Evolutionary conservation across 352 stramenopile species (phyloP).

Genomic region (Globisporangium carolinianum): DNA sequence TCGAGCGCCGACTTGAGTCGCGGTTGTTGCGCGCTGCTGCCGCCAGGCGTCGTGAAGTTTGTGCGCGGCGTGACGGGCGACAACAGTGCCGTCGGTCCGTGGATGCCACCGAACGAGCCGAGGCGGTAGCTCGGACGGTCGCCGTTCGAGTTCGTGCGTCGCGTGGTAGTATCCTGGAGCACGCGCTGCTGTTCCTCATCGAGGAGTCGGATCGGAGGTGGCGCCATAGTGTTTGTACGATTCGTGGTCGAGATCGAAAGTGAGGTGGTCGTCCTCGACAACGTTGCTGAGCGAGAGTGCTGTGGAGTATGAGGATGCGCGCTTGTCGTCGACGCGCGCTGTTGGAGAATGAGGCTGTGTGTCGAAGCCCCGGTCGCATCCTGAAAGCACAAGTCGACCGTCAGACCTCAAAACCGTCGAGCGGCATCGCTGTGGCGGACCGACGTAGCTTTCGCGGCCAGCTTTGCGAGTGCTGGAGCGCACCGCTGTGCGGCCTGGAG

Average conservation of each 20-base stretch:
- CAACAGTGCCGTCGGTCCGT: constrained; percentile 13
- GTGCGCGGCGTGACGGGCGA: constrained; percentile 13
- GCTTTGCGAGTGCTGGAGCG: no score
- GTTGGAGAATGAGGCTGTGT: background rate
- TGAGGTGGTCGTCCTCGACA: background rate
- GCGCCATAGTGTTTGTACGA: background rate
- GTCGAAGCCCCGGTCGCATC: no score
- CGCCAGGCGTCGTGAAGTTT: constrained; percentile 22
- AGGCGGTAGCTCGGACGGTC: background rate
- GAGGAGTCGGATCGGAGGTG: constrained; percentile 28
- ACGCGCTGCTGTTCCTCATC: constrained; percentile 55
- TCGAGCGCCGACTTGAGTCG: background rate
- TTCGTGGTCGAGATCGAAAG: background rate
- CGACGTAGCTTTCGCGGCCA: no score
- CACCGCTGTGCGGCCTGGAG: no score
- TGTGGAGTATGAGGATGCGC: background rate
- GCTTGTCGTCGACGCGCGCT: background rate
- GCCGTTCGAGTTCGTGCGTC: constrained; percentile 11
- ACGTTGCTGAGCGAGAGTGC: background rate
- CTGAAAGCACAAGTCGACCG: no score
- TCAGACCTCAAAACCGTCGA: no score
- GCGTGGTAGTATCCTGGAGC: constrained; percentile 14
- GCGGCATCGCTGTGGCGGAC: no score
- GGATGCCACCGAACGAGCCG: constrained; percentile 6
- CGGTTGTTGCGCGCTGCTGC: background rate